Evolutionary conservation across 1,139 yeast genomes (phyloP).

Genomic region (Saccharomyces hybrid): DNA sequence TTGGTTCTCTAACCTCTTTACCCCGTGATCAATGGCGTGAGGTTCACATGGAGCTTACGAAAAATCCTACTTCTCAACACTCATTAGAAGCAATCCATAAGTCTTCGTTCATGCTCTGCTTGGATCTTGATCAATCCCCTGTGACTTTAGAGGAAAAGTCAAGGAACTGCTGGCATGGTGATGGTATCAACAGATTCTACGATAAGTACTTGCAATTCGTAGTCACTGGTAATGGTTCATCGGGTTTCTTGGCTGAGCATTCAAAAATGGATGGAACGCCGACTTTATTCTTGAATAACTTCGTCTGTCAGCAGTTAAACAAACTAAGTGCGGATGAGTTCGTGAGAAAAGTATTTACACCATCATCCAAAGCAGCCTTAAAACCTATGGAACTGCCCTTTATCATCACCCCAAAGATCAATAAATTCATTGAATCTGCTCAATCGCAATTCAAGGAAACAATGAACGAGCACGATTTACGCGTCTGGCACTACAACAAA

Average conservation of each 20-base stretch:
- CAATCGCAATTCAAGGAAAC: conserved; percentile 46
- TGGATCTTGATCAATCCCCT: conserved; percentile 63
- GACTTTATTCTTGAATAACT: conserved; percentile 81
- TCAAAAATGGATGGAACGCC: conserved; percentile 98
- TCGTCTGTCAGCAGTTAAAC: conserved; percentile 50
- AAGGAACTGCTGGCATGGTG: conserved; percentile 88
- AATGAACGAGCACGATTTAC: conserved; percentile 49
- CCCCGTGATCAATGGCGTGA: conserved; percentile 79
- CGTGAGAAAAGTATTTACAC: conserved; percentile 24
- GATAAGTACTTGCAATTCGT: conserved; percentile 90
- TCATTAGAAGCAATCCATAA: conserved; percentile 66
- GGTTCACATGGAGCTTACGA: conserved; percentile 50
- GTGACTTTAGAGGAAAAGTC: conserved; percentile 80
- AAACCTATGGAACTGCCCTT: conserved; percentile 29
- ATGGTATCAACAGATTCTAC: conserved; percentile 82
- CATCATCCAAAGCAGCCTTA: conserved; percentile 19
- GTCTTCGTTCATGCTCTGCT: conserved; percentile 71
- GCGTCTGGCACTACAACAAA: conserved; percentile 63
- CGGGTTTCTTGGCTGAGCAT: conserved; percentile 95
- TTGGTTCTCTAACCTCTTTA: conserved; percentile 77
- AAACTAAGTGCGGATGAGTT: conserved; percentile 41
- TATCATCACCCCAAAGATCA: conserved; percentile 47
- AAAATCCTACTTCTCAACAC: conserved; percentile 48
- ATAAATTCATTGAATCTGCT: conserved; percentile 49
- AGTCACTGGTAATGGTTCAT: conserved; percentile 72